These are phyloP conservation scores for Rhynchospora pubera DNA, from an alignment of 176 grass and related monocot species.

Conservation along the genomic window DNA sequence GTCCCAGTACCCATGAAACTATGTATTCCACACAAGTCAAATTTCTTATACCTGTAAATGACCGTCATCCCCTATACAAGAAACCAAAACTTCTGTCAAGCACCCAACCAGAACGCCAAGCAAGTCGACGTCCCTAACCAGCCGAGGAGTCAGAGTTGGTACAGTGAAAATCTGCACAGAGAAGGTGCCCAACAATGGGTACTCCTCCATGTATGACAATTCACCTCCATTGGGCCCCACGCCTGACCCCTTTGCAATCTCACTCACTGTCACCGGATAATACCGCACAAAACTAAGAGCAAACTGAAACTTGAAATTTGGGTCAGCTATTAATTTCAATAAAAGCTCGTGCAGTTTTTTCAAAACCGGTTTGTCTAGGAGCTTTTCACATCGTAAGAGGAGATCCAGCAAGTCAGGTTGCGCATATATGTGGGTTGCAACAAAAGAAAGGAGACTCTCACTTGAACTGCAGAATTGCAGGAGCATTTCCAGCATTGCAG, in stretches of 20 bases:
- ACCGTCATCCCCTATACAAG: slow-evolving; percentile 63
- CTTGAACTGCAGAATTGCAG: slow-evolving; percentile 67
- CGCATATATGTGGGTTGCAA: slow-evolving; percentile 49
- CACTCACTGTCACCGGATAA: slow-evolving; percentile 54
- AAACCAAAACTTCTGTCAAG: slow-evolving; percentile 64
- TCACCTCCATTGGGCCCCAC: slow-evolving; percentile 8
- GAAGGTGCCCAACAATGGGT: slow-evolving; percentile 55
- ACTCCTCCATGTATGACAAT: slow-evolving; percentile 42
- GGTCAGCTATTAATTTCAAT: slow-evolving; percentile 84
- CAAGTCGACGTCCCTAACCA: slow-evolving; percentile 78
- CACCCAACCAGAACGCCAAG: slow-evolving; percentile 62
- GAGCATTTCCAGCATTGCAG: slow-evolving; percentile 54
- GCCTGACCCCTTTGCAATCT: slow-evolving; percentile 45
- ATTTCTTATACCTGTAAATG: slow-evolving; percentile 51
- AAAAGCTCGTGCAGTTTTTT: slow-evolving; percentile 87
- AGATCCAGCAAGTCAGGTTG: slow-evolving; percentile 53
- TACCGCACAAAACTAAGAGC: slow-evolving; percentile 69
- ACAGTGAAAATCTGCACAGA: slow-evolving; percentile 99
- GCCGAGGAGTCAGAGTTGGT: slow-evolving; percentile 50
- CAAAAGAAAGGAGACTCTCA: slow-evolving; percentile 86
- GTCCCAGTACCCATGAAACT: not conserved
- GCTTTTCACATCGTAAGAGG: slow-evolving; percentile 49
- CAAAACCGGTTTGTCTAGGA: slow-evolving; percentile 56
- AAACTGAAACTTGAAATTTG: slow-evolving; percentile 84
- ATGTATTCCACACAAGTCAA: not conserved